phyloP scores from a whole-genome alignment of 2,329 filamentous ascomycete genomes.

The Sclerotiophoma versabilis region DNA sequence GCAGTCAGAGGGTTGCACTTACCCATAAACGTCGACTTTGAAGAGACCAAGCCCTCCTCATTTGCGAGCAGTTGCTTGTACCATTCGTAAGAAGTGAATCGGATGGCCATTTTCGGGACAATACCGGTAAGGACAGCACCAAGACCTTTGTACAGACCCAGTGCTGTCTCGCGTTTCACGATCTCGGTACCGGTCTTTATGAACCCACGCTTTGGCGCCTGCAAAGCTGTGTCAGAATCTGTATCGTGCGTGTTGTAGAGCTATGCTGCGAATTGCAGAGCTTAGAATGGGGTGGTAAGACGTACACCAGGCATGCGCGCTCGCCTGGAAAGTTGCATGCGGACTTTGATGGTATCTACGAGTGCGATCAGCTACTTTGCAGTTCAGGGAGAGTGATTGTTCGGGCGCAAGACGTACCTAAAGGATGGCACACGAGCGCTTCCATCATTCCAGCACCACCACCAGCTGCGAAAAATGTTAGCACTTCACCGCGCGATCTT shows the following conservation, averaged over 20 bases:
- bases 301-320: constrained; percentile 79
- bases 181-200: constrained; percentile 85
- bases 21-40: constrained; percentile 75
- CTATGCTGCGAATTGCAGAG: background rate
- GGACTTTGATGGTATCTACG: constrained; percentile 96
- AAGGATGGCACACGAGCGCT: constrained; percentile 91
- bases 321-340: constrained; percentile 95
- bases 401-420: constrained; percentile 65
- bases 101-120: constrained; percentile 98
- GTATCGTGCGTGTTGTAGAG: background rate
- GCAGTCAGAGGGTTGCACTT: constrained; percentile 18
- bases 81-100: constrained; percentile 95
- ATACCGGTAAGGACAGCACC: constrained; percentile 96
- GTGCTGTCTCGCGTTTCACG: constrained; percentile 84
- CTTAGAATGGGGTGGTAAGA: constrained; percentile 26
- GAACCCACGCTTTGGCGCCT: constrained; percentile 83
- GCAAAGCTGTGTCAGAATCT: constrained; percentile 12
- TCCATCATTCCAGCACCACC: constrained; percentile 99
- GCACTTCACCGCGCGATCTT: background rate
- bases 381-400: background rate
- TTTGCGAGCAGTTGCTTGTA: constrained; percentile 87
- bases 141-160: constrained; percentile 97
- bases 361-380: constrained; percentile 27
- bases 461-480: constrained; percentile 69
- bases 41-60: constrained; percentile 70